Base-by-base conservation (phyloP, 805 yeast species). In the Starmerella kuoi region DNA sequence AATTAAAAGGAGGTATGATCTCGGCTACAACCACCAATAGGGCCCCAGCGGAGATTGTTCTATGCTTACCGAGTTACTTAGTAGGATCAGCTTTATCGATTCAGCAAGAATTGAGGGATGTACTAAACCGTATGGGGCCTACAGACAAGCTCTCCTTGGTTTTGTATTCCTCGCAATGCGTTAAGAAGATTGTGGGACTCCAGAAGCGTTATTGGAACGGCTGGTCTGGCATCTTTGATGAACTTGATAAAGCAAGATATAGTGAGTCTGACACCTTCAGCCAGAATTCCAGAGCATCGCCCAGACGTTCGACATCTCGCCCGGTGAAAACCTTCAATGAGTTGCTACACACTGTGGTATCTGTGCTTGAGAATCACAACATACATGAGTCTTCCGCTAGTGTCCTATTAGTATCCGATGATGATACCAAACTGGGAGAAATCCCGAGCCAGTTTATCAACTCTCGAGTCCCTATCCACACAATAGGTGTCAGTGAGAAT, bases 341-440 rank as follows among this genome's bases (percentile, higher is more conserved):
- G 28, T 9, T 25, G 9, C 9, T 25, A 11, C 14, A 9, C 28
- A 25, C 28, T 25, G 14, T 25, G 14, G 14, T 9, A 25, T 9
- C 9, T 11, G 28, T 25, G 9, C 28, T 25, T 11, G 28, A 25
- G 14, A 25, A 25, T 14, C 28, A 25, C 28, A 25, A 14, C 14
- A 25, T 25, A 9, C 12, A 25, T 14, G 14, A 25, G 28, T 11
- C 28, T 14, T 9, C 28, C 3, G 41, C 41, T 2, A 40, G 43
- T n/a, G 26, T 47, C 5, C n/a, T 44, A 1, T 25, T 47, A 1
- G 40, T 41, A 3, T n/a, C 36, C 12, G 30, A 31, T 11, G 33
- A 21, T 4, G 32, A 31, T 2, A 14, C 28, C 4, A 3, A 19
- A 5, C 18, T 44, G 12, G 23, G 22, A 2, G 14, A 30, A 2